phyloP scores from a whole-genome alignment of 2,329 filamentous ascomycete genomes.

The Hypoxylon rubiginosum region DNA sequence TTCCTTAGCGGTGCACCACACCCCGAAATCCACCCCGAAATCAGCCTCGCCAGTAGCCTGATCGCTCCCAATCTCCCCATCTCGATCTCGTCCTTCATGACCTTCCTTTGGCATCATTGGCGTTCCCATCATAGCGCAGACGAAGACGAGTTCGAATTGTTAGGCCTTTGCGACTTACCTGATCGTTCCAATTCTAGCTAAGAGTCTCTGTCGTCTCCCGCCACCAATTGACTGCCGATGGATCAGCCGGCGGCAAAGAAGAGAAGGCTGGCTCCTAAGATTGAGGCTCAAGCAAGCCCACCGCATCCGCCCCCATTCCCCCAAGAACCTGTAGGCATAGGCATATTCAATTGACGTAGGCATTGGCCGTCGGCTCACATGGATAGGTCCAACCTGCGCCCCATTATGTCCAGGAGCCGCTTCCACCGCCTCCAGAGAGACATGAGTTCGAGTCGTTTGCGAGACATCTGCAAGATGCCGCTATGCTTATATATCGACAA shows the following conservation, averaged over 20 bases:
- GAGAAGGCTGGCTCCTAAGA: slow-evolving; percentile 55
- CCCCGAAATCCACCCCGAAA: slow-evolving; percentile 36
- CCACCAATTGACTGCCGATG: slow-evolving; percentile 46
- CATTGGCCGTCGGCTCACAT: slow-evolving; percentile 27
- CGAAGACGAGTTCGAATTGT: slow-evolving; percentile 30
- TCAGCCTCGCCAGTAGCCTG: slow-evolving; percentile 43
- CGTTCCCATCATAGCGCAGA: slow-evolving; percentile 29
- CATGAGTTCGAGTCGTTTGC: slow-evolving; percentile 77
- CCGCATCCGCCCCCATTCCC: slow-evolving; percentile 46
- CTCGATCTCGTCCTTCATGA: slow-evolving; percentile 28
- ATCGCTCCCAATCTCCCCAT: slow-evolving; percentile 38
- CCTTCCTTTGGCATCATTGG: slow-evolving; percentile 26
- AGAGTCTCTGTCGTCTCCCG: slow-evolving; percentile 22
- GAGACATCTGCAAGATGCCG: slow-evolving; percentile 76
- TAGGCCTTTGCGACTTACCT: slow-evolving; percentile 15
- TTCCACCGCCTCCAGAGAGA: slow-evolving; percentile 58
- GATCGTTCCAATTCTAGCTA: slow-evolving; percentile 15
- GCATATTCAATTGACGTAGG: slow-evolving; percentile 40
- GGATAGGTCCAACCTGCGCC: slow-evolving; percentile 43
- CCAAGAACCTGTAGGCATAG: slow-evolving; percentile 50
- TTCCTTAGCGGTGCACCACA: slow-evolving; percentile 19
- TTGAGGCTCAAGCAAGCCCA: slow-evolving; percentile 52
- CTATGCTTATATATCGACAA: slow-evolving; percentile 75
- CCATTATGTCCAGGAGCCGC: slow-evolving; percentile 48
- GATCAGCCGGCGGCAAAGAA: slow-evolving; percentile 58